Conservation (phyloP, 441 rosid species). For the Adansonia madagascariensis region DNA sequence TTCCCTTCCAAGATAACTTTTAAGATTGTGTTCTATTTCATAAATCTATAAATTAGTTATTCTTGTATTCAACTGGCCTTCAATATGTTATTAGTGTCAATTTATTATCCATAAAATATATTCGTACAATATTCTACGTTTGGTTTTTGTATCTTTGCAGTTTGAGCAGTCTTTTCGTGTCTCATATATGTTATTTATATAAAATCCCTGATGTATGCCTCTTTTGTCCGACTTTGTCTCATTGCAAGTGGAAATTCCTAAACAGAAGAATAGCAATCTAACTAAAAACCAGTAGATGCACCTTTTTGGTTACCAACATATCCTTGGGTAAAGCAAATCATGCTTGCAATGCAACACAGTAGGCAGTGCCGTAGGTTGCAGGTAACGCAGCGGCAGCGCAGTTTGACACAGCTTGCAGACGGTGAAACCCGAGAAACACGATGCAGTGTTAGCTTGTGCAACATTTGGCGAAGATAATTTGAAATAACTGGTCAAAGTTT, state of each 20-base stretch:
- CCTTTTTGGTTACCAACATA: no score
- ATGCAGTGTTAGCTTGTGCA: no score
- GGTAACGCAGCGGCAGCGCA: no score
- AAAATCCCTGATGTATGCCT: not conserved
- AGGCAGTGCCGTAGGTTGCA: no score
- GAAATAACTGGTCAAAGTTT: no score
- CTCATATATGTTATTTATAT: not conserved
- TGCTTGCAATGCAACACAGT: no score
- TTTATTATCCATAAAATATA: not conserved
- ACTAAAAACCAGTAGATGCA: no score
- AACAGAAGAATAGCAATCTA: not conserved
- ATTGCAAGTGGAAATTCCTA: not conserved
- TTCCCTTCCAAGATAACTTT: not conserved
- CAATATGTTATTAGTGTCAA: not conserved
- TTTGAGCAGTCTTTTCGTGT: not conserved
- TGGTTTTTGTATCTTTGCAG: not conserved
- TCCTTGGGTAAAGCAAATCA: no score
- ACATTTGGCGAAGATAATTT: no score
- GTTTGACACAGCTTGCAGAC: no score
- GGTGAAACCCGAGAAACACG: no score
- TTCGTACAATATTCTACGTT: not conserved
- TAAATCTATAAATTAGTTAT: constrained; percentile 10
- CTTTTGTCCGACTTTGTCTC: not conserved
- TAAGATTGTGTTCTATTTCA: not conserved
- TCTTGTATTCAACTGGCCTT: not conserved